Conservation (phyloP, 805 yeast species). For the Dipodascus albidus region DNA sequence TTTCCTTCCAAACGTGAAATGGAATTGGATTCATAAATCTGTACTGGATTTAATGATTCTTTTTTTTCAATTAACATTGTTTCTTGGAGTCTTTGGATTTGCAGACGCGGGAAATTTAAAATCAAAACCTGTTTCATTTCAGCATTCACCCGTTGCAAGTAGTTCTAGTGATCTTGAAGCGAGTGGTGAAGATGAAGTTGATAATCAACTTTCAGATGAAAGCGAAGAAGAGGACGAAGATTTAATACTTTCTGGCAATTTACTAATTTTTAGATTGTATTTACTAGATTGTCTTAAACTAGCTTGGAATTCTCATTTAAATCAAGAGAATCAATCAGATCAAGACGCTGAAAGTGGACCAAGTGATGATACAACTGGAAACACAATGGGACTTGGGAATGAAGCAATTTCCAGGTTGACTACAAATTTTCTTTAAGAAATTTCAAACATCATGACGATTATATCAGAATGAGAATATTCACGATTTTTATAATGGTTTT, state of each 20-base stretch:
- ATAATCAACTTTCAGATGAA: background rate
- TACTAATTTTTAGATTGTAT: background rate
- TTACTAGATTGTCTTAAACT: background rate
- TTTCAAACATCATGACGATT: background rate
- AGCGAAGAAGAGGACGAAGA: background rate
- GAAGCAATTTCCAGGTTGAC: background rate
- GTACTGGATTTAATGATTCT: constrained; percentile 13
- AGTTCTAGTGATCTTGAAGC: no score
- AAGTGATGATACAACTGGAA: background rate
- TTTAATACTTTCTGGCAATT: background rate
- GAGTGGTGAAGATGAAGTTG: no score
- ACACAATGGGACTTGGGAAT: background rate
- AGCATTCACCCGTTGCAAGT: no score
- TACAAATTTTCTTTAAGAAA: background rate
- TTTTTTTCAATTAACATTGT: constrained; percentile 11
- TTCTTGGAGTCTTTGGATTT: background rate
- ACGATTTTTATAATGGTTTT: no score
- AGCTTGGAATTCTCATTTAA: background rate
- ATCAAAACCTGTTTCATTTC: background rate
- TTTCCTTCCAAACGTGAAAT: background rate
- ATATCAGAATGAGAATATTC: no score
- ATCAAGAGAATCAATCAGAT: background rate
- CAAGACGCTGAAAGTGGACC: background rate
- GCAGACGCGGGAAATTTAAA: background rate
- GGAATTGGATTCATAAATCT: background rate